Base-by-base conservation (phyloP, 257 asterid genomes). In the Nicotiana knightiana region DNA sequence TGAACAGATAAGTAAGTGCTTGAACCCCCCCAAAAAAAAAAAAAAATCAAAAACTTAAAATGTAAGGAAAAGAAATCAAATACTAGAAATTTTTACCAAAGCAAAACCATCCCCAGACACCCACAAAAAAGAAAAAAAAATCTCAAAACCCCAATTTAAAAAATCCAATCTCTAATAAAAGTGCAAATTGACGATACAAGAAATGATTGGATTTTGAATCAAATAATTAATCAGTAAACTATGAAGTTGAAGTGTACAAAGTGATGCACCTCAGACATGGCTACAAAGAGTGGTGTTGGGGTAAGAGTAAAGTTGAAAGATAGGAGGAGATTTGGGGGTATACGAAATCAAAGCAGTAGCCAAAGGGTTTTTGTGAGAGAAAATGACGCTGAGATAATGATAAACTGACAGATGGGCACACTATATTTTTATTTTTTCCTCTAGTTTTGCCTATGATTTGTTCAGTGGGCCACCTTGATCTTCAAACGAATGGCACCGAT, bases 381-480 rank as follows among this genome's bases (percentile, higher is more conserved):
- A 33, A 8, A 24, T 70, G 26, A 64, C 63, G 9, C 30, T 28
- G 21, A 80, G 37, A 79, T 59, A 67, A 32, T 80, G 79, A 32
- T 79, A 67, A n/a, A 33, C 8, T 4, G 80, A 81, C 67, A 16
- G 76, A 75, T 75, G 64, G 46, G 30, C 46, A 51, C 48, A 6
- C 61, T 0, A 28, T 28, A 28, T 7, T 66, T 24, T 26, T 70
- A 4, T 18, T 4, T 17, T 10, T 13, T 12, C 9, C 12, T 53
- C 58, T 53, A 43, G 9, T 21, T 48, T 48, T 59, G 79, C 32
- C 63, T 28, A 9, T 46, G 87, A 76, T 82, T 39, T 73, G 15
- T 68, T 32, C 79, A 64, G 86, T 87, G 91, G 91, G 86, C 87
- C 91, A 80, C 46, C 70, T 85, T 85, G 83, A 87, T 88, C 93